Percentiles rank a stretch among this genome's conserved stretches.
Conservation (phyloP, 768 basidiomycete species). For the Collybiopsis confluens region DNA sequence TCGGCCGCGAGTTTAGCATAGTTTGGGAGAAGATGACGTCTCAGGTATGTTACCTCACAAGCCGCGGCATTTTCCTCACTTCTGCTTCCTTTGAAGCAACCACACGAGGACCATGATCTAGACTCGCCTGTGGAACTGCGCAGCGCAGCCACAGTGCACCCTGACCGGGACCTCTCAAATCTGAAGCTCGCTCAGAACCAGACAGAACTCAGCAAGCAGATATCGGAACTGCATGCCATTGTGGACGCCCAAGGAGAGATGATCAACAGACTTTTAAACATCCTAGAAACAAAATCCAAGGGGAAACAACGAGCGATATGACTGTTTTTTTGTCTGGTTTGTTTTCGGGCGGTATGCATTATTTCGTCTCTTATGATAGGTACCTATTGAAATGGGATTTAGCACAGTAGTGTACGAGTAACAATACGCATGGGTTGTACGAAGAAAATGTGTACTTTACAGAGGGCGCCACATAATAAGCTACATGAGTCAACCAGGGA, state of each 20-base stretch:
- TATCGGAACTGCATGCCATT: slow-evolving; percentile 47
- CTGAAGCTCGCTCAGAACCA: slow-evolving; percentile 64
- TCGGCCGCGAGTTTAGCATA: slow-evolving; percentile 86
- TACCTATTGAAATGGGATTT: no score
- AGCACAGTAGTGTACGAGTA: no score
- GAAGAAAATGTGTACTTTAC: no score
- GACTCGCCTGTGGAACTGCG: slow-evolving; percentile 8
- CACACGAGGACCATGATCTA: slow-evolving; percentile 2
- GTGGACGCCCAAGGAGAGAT: slow-evolving; percentile 60
- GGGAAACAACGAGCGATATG: slow-evolving; percentile 4
- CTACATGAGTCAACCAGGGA: no score
- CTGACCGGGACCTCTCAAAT: slow-evolving; percentile 44
- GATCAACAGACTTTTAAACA: slow-evolving; percentile 33
- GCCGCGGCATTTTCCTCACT: neutral
- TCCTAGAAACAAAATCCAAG: slow-evolving; percentile 19
- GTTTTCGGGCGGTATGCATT: no score
- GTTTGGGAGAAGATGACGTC: slow-evolving; percentile 83
- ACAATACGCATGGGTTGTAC: no score
- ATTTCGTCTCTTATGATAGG: no score
- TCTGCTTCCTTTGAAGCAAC: neutral
- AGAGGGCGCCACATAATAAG: no score
- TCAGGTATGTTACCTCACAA: slow-evolving; percentile 26
- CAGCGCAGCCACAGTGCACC: neutral
- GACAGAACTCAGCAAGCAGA: slow-evolving; percentile 61
- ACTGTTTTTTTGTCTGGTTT: no score